Base-by-base conservation (phyloP, 2,329 filamentous ascomycete species). In the Penicillium crustosum region DNA sequence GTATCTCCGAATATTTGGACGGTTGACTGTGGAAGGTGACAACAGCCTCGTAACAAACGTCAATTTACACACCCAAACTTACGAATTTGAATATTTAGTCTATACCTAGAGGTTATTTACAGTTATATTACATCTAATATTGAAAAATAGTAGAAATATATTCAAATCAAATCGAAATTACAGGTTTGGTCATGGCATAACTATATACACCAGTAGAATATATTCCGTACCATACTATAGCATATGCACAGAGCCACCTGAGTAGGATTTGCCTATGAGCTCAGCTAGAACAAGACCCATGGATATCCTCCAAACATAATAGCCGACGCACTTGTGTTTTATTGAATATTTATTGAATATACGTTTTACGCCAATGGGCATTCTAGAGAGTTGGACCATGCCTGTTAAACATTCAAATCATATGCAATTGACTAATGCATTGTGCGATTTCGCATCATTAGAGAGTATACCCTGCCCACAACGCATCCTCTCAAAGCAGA, bases 341-440 rank as follows among this genome's bases (percentile, higher is more conserved):
- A 35, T 19, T 35, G 19, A 44, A 21, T 10, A 31, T 15, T 38
- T 15, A 35, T 19, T 35, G 19, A 44, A 21, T 10, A 31, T 52
- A 33, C 21, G 7, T 35, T 17, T 10, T 45, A 35, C 21, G 15
- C 15, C 10, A 5, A 9, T 19, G 4, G 7, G n/a, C 10, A n/a
- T 19, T 19, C 12, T 48, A 35, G 25, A 25, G 36, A 51, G 4
- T 6, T 27, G 4, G n/a, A 23, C 5, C 17, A 31, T 42, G 21
- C 6, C 13, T 13, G 15, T 53, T 13, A 13, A 29, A 55, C 45
- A 39, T 55, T 50, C 19, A 51, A 31, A 43, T 55, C 44, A 49
- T 55, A 52, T 53, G 42, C 42, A 53, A 53, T 42, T 48, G 19
- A 57, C 19, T 35, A 42, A 57, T 53, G 49, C 55, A 57, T 48